Percentiles rank a stretch among this genome's conserved stretches.
phyloP scores from a whole-genome alignment of 306 rosid genomes.

The Senna tora region DNA sequence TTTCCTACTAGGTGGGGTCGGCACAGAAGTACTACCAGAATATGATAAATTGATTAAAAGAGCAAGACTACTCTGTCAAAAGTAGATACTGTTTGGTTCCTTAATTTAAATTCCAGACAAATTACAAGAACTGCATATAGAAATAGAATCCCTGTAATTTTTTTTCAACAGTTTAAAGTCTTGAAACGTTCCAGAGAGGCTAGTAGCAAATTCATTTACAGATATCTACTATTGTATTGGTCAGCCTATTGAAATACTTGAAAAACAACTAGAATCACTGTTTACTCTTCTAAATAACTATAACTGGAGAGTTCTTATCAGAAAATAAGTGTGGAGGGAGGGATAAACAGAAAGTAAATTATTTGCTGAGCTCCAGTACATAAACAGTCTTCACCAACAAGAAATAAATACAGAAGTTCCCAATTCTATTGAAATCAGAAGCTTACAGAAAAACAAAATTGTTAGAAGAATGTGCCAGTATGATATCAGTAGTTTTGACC shows the following conservation, averaged over 20 bases:
- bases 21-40: slow-evolving; percentile 7
- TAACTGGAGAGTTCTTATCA: background rate
- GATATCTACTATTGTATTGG: background rate
- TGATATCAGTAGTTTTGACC: slow-evolving; percentile 8
- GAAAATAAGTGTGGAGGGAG: background rate
- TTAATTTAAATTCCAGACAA: slow-evolving; percentile 26
- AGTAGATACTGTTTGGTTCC: background rate
- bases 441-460: slow-evolving; percentile 23
- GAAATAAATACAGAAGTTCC: slow-evolving; percentile 11
- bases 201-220: slow-evolving; percentile 11
- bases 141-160: slow-evolving; percentile 1
- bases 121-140: slow-evolving; percentile 2
- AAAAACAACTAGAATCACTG: background rate
- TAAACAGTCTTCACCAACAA: slow-evolving; percentile 5
- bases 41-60: slow-evolving; percentile 31
- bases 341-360: slow-evolving; percentile 14
- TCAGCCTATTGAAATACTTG: slow-evolving; percentile 9
- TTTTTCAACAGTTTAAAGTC: background rate
- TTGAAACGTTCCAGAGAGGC: background rate
- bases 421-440: slow-evolving; percentile 11
- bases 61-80: slow-evolving; percentile 25
- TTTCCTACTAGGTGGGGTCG: no score
- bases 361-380: slow-evolving; percentile 2
- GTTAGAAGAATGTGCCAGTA: background rate
- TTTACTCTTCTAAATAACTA: slow-evolving; percentile 8